Percentiles rank a stretch among this genome's conserved stretches.
Evolutionary conservation across 2,329 filamentous ascomycete species (phyloP).

Genomic region (Trichoderma asperellum): DNA sequence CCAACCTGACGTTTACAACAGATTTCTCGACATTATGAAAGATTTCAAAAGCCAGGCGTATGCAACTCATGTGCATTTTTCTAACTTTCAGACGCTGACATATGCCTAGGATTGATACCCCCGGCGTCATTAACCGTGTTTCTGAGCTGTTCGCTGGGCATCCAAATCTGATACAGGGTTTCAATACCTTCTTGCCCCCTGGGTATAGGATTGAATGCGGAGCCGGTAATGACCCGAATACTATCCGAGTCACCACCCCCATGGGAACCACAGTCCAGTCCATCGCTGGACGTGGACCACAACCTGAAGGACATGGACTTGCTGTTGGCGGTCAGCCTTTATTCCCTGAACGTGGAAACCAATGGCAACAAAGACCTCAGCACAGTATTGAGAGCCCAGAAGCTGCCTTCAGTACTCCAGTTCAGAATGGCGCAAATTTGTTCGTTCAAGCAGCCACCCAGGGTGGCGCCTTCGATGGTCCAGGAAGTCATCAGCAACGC

Average conservation of each 20-base stretch:
- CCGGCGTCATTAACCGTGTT: constrained; percentile 94
- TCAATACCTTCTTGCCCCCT: constrained; percentile 95
- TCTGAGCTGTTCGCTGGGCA: constrained; percentile 95
- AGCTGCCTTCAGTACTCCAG: constrained; percentile 62
- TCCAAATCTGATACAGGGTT: constrained; percentile 92
- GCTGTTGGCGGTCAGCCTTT: constrained; percentile 48
- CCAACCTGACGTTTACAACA: constrained; percentile 95
- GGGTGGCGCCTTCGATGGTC: constrained; percentile 41
- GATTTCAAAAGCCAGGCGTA: constrained; percentile 98
- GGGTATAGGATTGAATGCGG: constrained; percentile 97
- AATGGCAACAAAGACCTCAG: constrained; percentile 62
- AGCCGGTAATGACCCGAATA: constrained; percentile 89
- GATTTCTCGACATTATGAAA: constrained; percentile 98
- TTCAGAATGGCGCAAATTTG: constrained; percentile 53
- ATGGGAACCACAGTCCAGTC: constrained; percentile 96
- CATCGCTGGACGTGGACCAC: constrained; percentile 63
- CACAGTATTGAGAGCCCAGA: constrained; percentile 67
- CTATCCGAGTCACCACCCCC: constrained; percentile 93
- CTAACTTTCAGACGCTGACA: constrained; percentile 58
- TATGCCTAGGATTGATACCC: constrained; percentile 78
- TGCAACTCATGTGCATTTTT: constrained; percentile 43
- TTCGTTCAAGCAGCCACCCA: constrained; percentile 51
- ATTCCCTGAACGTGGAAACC: constrained; percentile 52
- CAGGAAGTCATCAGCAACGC: constrained; percentile 39
- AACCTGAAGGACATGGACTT: constrained; percentile 50